phyloP scores from a whole-genome alignment of 805 yeast genomes.

The Metschnikowia lochheadii region DNA sequence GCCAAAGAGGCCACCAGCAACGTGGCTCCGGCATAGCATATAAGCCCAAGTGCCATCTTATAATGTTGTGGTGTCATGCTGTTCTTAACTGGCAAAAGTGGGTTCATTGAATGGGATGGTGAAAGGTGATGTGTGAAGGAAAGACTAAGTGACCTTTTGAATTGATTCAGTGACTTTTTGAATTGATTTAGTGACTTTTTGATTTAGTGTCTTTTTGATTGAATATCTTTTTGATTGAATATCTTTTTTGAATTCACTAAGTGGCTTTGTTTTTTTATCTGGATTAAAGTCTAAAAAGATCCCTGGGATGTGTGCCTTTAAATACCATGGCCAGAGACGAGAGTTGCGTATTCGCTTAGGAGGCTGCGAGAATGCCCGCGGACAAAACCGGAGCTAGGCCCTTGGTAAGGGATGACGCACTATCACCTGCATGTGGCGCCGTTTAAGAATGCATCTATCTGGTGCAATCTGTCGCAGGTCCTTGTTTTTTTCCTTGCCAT shows the following conservation, averaged over 20 bases:
- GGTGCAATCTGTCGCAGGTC: not conserved
- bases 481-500: not conserved
- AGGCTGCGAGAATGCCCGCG: not conserved
- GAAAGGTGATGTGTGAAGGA: not conserved
- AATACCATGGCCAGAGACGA: not conserved
- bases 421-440: too few species aligned
- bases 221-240: too few species aligned
- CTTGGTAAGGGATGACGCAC: too few species aligned
- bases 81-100: slow-evolving; percentile 7
- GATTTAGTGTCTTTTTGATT: too few species aligned
- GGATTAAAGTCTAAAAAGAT: not conserved
- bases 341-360: slow-evolving; percentile 1
- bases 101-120: not conserved
- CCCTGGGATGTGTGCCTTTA: not conserved
- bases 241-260: too few species aligned
- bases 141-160: too few species aligned
- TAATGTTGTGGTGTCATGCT: slow-evolving; percentile 13
- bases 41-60: slow-evolving; percentile 19
- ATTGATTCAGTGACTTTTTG: too few species aligned
- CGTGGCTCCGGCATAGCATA: slow-evolving; percentile 24
- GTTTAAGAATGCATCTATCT: not conserved
- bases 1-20: slow-evolving; percentile 28
- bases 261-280: too few species aligned
- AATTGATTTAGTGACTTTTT: too few species aligned
- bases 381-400: not conserved